Percentiles rank a stretch among this genome's conserved stretches.
Evolutionary conservation across 306 rosid genomes (phyloP).

Genomic region (Quercus glauca): DNA sequence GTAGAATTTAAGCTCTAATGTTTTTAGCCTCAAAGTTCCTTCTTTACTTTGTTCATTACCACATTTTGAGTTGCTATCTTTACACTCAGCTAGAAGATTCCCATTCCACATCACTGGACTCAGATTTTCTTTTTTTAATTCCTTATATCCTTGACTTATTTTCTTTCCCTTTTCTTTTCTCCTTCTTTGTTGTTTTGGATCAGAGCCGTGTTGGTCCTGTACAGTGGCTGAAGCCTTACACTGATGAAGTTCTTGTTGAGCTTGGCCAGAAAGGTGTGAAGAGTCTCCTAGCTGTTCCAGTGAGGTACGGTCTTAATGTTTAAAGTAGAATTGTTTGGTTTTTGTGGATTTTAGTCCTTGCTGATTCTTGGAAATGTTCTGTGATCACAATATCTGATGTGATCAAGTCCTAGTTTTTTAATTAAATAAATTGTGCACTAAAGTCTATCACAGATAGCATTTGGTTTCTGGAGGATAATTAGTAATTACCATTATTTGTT

Average conservation of each 20-base stretch:
- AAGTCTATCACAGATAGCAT: background rate
- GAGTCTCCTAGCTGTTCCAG: conserved; percentile 96
- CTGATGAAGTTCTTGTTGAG: conserved; percentile 93
- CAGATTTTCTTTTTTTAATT: background rate
- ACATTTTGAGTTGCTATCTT: background rate
- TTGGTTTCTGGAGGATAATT: background rate
- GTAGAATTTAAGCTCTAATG: background rate
- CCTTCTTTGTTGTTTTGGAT: conserved; percentile 11
- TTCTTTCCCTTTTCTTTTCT: background rate
- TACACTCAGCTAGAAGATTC: background rate
- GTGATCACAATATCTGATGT: background rate
- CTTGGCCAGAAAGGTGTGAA: conserved; percentile 93
- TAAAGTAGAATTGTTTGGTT: background rate
- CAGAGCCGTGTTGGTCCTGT: conserved; percentile 99
- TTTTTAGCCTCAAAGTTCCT: background rate
- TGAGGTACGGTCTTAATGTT: conserved; percentile 51
- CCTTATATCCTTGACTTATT: background rate
- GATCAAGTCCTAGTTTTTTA: background rate
- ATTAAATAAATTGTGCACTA: background rate
- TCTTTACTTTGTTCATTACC: background rate
- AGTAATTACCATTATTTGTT: background rate
- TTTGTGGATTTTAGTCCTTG: background rate
- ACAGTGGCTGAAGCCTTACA: conserved; percentile 96
- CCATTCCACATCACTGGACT: background rate
- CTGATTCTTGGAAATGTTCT: background rate